Conservation (phyloP, 164 flowering plant genomes). For the Santalum album region DNA sequence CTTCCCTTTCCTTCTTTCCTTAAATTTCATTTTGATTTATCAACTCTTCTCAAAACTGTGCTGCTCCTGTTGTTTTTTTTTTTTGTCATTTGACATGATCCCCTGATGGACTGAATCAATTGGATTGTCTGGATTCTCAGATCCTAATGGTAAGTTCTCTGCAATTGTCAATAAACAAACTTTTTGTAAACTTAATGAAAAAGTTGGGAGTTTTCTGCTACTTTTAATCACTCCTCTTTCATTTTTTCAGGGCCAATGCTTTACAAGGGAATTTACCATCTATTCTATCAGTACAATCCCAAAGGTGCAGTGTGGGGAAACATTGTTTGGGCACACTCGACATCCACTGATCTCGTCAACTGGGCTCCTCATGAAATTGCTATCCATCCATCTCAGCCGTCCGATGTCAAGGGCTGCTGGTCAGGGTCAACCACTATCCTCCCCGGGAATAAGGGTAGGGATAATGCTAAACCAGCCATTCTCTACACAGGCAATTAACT, state of each 20-base stretch:
- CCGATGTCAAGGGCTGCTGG: slow-evolving; percentile 38
- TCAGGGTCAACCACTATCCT: slow-evolving; percentile 51
- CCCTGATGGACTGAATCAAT: slow-evolving; percentile 8
- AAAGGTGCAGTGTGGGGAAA: slow-evolving; percentile 39
- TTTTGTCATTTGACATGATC: not conserved
- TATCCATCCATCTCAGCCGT: slow-evolving; percentile 24
- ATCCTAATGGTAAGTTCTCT: slow-evolving; percentile 38
- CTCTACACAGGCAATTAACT: slow-evolving; percentile 43
- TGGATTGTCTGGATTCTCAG: slow-evolving; percentile 14
- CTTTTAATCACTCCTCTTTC: too few relatives aligned
- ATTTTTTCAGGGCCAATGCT: not conserved
- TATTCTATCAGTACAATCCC: slow-evolving; percentile 40
- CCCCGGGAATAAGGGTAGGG: too few relatives aligned
- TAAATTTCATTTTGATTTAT: not conserved
- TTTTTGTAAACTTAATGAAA: too few relatives aligned
- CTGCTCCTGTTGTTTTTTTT: slow-evolving; percentile 2
- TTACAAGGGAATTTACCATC: slow-evolving; percentile 4
- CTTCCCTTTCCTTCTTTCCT: not conserved
- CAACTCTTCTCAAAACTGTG: not conserved
- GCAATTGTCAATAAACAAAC: too few relatives aligned
- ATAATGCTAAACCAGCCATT: slow-evolving; percentile 31
- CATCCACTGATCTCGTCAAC: slow-evolving; percentile 39
- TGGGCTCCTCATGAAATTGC: slow-evolving; percentile 37
- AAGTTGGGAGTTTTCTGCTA: too few relatives aligned
- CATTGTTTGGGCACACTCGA: slow-evolving; percentile 49